Conservation (phyloP, 2,329 filamentous ascomycete species). For the Lasiodiplodia sp. region DNA sequence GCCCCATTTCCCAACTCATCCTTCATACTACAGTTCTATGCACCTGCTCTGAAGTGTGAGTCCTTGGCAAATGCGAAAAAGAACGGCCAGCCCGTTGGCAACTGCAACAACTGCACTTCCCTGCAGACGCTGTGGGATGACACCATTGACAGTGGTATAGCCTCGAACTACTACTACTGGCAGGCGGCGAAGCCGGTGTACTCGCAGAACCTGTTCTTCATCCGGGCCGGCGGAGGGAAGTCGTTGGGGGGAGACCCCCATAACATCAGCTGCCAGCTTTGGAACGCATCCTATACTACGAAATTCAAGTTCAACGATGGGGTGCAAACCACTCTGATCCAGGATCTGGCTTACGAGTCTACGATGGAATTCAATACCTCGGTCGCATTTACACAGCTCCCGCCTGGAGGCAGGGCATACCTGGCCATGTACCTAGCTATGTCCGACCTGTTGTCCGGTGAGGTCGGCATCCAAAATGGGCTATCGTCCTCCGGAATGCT, state of each 20-base stretch:
- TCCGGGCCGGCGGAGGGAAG: neutral
- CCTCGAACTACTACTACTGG: neutral
- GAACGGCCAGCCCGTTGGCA: neutral
- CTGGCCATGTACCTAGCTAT: neutral
- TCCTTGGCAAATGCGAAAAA: neutral
- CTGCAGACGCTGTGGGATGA: neutral
- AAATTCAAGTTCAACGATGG: neutral
- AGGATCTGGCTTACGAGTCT: neutral
- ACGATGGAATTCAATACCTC: neutral
- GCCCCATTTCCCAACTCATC: constrained; percentile 7
- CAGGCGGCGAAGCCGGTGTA: neutral
- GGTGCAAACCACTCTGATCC: neutral
- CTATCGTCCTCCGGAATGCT: neutral
- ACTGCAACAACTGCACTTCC: neutral
- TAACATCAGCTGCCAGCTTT: neutral
- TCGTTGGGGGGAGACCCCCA: neutral
- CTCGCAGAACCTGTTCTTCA: neutral
- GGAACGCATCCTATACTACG: constrained; percentile 7
- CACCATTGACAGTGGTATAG: neutral
- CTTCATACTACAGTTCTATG: neutral
- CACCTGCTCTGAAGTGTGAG: constrained; percentile 3
- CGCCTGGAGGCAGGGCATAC: neutral
- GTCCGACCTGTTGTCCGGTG: neutral
- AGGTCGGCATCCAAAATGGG: neutral
- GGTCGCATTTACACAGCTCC: neutral